Evolutionary conservation across 176 grass and related monocot genomes (phyloP), one percentile per base, ranked within the genome.

Genomic region (Ampelocalamus luodianensis): DNA sequence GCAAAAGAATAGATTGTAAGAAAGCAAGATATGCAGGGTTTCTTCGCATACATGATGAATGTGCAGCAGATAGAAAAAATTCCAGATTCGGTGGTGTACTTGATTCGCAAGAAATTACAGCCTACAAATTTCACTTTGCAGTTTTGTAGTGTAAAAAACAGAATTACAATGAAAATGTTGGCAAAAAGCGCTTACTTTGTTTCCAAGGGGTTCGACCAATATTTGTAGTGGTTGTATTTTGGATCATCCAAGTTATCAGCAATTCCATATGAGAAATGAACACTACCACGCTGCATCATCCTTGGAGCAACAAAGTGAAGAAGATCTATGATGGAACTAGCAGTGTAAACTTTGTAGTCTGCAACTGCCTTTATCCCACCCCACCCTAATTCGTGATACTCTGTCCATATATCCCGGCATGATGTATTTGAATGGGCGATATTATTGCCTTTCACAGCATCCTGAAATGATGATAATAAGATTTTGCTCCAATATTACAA

Each of bases 181-280:
- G 49, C 20, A 46, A 86, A 82, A 53, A 20, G 53, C 4, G 65
- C 93, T 82, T 89, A 99, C 96, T 99, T 99, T 62, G 91, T 99
- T 68, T 99, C 96, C 86, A 99, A 86, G 71, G 96, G 96, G 62
- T 99, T 99, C 36, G 96, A 99, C 96, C 96, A 99, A 87, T 99
- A 99, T 80, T 94, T 99, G 78, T 99, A 94, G 65, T 99, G 91
- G 36, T 59, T 16, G 49, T 94, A 99, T 65, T 99, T 91, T 22
- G 87, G 91, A 81, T 99, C 91, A 82, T 99, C 93, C 81, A 99
- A 85, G 79, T 96, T 68, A 85, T 99, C 93, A 85, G 96, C 96
- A 84, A 99, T 94, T 53, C 96, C 93, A 86, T 92, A 92, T 20
- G 96, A 99, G 82, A 96, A 99, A 65, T 99, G 93, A 74, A 85